These are phyloP conservation scores for Eucalyptus albens DNA, from an alignment of 345 rosid species.

Conservation along the genomic window DNA sequence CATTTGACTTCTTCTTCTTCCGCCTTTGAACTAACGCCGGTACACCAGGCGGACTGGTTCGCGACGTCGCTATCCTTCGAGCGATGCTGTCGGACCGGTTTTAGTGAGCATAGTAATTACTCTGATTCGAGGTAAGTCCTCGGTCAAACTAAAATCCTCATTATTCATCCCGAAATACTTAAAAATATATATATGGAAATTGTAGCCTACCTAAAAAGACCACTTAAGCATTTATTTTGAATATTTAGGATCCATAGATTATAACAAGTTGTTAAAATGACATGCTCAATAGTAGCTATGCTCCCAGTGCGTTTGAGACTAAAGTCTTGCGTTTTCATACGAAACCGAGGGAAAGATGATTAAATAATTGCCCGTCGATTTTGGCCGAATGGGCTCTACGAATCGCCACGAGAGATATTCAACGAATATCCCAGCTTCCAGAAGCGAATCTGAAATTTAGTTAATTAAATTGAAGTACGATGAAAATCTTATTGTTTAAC, in stretches of 20 bases:
- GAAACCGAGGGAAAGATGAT: neutral
- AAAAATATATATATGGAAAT: fast-evolving
- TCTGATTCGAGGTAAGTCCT: neutral
- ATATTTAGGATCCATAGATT: neutral
- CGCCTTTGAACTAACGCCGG: neutral
- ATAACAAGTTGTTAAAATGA: neutral
- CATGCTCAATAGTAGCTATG: neutral
- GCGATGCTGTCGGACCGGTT: neutral
- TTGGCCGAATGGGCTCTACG: neutral
- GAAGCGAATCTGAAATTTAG: neutral
- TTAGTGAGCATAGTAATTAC: neutral
- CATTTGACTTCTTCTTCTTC: neutral
- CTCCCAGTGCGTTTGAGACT: neutral
- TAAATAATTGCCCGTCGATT: neutral
- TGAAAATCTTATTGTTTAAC: neutral
- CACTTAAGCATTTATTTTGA: neutral
- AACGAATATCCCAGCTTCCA: neutral
- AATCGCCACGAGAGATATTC: neutral
- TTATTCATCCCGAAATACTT: neutral
- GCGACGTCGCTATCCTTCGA: neutral
- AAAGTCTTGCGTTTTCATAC: neutral
- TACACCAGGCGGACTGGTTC: neutral
- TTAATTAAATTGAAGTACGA: neutral
- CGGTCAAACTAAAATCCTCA: neutral
- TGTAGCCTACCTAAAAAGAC: neutral